Percentiles rank a stretch among this genome's conserved stretches.
These are phyloP conservation scores for Xylaria grammica DNA, from an alignment of 495 filamentous ascomycete genomes.

Conservation along the genomic window DNA sequence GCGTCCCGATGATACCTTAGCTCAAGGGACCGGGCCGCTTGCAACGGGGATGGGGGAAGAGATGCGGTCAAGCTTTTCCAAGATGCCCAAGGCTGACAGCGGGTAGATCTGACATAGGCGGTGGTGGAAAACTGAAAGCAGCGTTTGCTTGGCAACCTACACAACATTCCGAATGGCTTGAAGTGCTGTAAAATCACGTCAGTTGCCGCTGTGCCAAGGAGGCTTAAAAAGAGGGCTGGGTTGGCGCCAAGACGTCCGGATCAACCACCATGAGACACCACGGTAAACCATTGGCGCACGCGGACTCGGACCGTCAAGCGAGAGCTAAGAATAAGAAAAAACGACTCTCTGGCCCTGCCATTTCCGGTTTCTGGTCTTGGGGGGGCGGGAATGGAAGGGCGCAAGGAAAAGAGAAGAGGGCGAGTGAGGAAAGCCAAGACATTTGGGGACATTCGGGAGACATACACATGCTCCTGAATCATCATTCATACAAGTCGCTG, in stretches of 20 bases:
- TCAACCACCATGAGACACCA: conserved; percentile 30
- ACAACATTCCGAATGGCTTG: conserved; percentile 43
- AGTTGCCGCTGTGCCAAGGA: conserved; percentile 40
- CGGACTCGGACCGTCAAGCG: conserved; percentile 19
- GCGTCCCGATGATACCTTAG: not conserved
- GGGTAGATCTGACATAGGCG: conserved; percentile 3
- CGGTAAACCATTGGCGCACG: conserved; percentile 31
- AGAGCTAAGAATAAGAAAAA: conserved; percentile 24
- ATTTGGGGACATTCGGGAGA: conserved; percentile 25
- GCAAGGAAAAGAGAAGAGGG: not conserved
- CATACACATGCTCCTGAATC: conserved; percentile 46
- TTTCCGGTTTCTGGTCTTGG: not conserved
- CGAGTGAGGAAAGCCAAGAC: conserved; percentile 13
- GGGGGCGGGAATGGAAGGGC: not conserved
- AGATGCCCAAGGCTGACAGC: not conserved
- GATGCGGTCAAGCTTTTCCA: conserved; percentile 17
- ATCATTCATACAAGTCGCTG: conserved; percentile 36
- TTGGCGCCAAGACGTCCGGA: conserved; percentile 28
- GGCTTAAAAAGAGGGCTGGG: conserved; percentile 28
- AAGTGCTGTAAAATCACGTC: conserved; percentile 41
- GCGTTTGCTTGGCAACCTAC: conserved; percentile 44
- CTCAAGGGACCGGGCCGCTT: not conserved
- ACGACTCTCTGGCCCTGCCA: conserved; percentile 15
- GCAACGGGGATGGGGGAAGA: not conserved
- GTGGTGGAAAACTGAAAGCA: conserved; percentile 31